Base-by-base conservation (phyloP, 306 rosid species). In the Lathyrus sativus region DNA sequence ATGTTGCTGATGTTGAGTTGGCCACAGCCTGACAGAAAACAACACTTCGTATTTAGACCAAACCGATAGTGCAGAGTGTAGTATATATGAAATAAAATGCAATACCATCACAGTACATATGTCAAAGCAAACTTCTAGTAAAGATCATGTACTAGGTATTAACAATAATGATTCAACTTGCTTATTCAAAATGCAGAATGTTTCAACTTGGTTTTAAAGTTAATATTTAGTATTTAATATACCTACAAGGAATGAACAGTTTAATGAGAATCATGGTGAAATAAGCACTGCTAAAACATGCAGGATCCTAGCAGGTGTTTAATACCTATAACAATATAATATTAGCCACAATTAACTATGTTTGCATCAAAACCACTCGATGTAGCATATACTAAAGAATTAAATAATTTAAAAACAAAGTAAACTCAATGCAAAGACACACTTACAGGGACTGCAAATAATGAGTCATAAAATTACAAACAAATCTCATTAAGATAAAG, bases 1-100 rank as follows among this genome's bases (percentile, higher is more conserved):
- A 93, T 19, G 99, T 93, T 37, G 99, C 99, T 38, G 99, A 93
- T 38, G 99, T 93, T 61, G 99, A 93, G 82, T 93, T 93, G 14
- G 99, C 99, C 28, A 93, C 99, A 3, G 99, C 99, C 99, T 93
- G 84, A 73, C 74, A 72, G 71, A 51, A 74, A 64, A 69, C 13
- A 74, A 66, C 19, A 15, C 61, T 61, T 14, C 42, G 59, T 54
- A 31, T 58, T 78, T 56, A 72, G 59, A 49, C 22, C 29, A 18
- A 41, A 61, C 28, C 15, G 48, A 13, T 24, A 62, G 41, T 35
- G 48, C 14, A 31, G 17, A 31, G 22, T 24, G 24, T 3, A 68
- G 39, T 35, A 53, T 35, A 60, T 49, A 67, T 38, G 14, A 62
- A 15, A 37, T 37, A 31, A 39, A 55, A 58, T 26, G 41, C 54